These are phyloP conservation scores for Xylaria sp. DNA, from an alignment of 2,329 filamentous ascomycete species.

Conservation along the genomic window DNA sequence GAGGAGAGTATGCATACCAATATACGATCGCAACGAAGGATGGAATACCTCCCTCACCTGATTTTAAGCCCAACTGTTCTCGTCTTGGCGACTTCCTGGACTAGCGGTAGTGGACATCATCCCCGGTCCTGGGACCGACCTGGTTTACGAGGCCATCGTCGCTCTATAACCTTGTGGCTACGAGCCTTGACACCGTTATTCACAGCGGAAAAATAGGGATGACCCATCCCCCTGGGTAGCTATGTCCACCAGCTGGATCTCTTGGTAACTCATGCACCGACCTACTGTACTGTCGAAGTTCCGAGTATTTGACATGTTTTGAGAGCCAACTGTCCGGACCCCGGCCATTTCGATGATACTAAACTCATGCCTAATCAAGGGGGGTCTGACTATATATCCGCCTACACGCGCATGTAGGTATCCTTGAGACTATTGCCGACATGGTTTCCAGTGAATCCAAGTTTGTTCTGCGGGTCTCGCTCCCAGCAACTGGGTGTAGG, in stretches of 20 bases:
- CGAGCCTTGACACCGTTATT: neutral
- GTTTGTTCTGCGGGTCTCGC: neutral
- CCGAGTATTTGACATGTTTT: neutral
- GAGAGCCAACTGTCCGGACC: neutral
- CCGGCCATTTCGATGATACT: neutral
- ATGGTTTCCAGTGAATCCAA: neutral
- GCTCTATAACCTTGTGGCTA: neutral
- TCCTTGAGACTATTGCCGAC: neutral
- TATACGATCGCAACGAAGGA: conserved; percentile 5
- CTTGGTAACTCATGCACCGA: neutral
- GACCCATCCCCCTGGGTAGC: conserved; percentile 4
- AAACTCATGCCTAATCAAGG: neutral
- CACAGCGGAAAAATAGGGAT: conserved; percentile 7
- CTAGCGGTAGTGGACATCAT: neutral
- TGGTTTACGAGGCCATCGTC: neutral
- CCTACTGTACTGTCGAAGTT: neutral
- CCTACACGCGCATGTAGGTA: neutral
- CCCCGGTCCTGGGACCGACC: neutral
- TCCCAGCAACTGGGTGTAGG: neutral
- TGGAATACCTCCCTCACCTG: conserved; percentile 3
- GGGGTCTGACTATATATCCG: neutral
- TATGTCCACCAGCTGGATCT: neutral
- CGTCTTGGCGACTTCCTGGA: neutral
- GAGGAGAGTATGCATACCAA: neutral
- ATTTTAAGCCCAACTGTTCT: neutral